Percentiles rank a stretch among this genome's conserved stretches.
Conservation (phyloP, 2,329 filamentous ascomycete genomes). For the Aspergillus pseudoterreus region DNA sequence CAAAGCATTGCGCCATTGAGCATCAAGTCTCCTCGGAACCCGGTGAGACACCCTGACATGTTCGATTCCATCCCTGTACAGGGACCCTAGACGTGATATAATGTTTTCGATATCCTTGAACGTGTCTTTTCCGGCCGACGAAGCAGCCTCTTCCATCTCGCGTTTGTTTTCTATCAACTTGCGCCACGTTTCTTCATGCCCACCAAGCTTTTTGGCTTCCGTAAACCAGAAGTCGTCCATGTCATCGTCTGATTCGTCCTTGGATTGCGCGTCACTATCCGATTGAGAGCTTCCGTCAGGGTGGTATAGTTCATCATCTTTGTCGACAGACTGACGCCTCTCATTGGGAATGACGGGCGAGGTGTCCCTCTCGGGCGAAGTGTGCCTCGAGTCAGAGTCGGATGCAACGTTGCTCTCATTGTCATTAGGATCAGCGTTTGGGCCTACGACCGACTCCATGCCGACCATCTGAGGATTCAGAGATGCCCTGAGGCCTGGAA, state of each 20-base stretch:
- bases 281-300: not conserved
- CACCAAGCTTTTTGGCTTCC: slow-evolving; percentile 15
- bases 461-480: too few relatives aligned
- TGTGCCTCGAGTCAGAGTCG: too few relatives aligned
- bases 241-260: not conserved
- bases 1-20: not conserved
- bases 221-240: slow-evolving; percentile 11
- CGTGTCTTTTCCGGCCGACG: not conserved
- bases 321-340: too few relatives aligned
- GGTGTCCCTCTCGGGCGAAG: too few relatives aligned
- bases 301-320: too few relatives aligned
- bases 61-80: slow-evolving; percentile 4
- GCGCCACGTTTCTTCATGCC: slow-evolving; percentile 21
- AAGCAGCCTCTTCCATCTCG: not conserved
- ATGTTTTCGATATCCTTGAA: slow-evolving; percentile 6
- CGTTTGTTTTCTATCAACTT: slow-evolving; percentile 8
- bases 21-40: not conserved
- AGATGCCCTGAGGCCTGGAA: too few relatives aligned
- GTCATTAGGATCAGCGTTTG: too few relatives aligned
- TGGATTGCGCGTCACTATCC: not conserved
- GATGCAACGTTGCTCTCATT: too few relatives aligned
- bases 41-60: not conserved
- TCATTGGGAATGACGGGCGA: too few relatives aligned
- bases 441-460: too few relatives aligned
- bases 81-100: not conserved